Conservation (phyloP, 2,329 filamentous ascomycete genomes). For the Periconia macrospinosa region DNA sequence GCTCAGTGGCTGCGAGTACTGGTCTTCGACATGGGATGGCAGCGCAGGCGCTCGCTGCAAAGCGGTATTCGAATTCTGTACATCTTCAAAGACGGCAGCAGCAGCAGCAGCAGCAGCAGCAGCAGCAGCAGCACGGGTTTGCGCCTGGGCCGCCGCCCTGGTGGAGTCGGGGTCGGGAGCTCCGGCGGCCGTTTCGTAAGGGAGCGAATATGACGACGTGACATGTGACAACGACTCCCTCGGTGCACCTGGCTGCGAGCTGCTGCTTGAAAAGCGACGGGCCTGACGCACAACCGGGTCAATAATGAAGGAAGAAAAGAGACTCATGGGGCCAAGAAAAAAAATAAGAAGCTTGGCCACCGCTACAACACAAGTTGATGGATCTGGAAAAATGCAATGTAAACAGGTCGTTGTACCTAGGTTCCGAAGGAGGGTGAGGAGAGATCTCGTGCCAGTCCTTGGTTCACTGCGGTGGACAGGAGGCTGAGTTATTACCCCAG, state of each 20-base stretch:
- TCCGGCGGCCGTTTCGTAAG: not conserved
- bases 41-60: not conserved
- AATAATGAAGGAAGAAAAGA: slow-evolving; percentile 45
- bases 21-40: slow-evolving; percentile 4
- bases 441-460: not conserved
- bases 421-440: not conserved
- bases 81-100: not conserved
- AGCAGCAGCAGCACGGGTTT: not conserved
- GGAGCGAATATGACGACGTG: not conserved
- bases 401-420: not conserved
- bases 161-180: slow-evolving; percentile 3
- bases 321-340: slow-evolving; percentile 33
- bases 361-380: not conserved
- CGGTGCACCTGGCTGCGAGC: slow-evolving; percentile 16
- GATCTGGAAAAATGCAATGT: no score
- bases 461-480: not conserved
- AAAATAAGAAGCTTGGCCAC: slow-evolving; percentile 13
- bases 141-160: not conserved
- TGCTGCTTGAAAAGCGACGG: slow-evolving; percentile 39
- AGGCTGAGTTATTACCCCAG: no score
- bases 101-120: not conserved
- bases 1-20: not conserved
- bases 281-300: slow-evolving; percentile 45
- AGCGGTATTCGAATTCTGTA: not conserved
- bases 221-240: slow-evolving; percentile 35